Base-by-base conservation (phyloP, 257 asterid genomes). In the Thymus quinquecostatus region DNA sequence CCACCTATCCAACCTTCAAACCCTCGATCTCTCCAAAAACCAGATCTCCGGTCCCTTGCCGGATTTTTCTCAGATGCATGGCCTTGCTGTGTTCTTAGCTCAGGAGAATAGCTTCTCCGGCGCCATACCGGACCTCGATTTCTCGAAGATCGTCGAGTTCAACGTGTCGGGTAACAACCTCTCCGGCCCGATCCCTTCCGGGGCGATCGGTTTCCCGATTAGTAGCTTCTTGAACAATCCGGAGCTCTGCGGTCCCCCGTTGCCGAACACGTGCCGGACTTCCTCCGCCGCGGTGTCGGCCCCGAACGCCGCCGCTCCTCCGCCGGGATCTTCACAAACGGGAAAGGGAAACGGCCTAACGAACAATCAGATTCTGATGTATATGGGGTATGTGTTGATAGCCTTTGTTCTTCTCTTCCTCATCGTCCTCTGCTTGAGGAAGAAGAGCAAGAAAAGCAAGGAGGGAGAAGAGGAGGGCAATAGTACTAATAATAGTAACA, bases 281-380 rank as follows among this genome's bases (percentile, higher is more conserved):
- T 5, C 3, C 1, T 10, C 49, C 1, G 69, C 41, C 0, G 69
- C 8, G 1, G 69, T 27, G 28, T 44, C 81, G 0, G 32, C 62
- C 4, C 65, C 85, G 8, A 7, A 3, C 40, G 40, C 40, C 36
- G 51, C 27, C 9, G 3, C 38, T 8, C 53, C 68, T 4, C 45
- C 45, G 13, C 45, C 30, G 10, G 10, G 0, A 1, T 21, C 47
- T 7, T 60, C 32, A n/a, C 58, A 77, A 1, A 40, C 45, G 10
- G 61, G 0, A 0, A 27, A 27, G 34, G 70, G 68, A 4, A 53
- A 29, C 0, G 74, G 82, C 43, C 2, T 58, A 21, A 79, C 84
- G 10, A 76, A 67, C 2, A 60, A 89, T 68, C 88, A 86, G 73
- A 77, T 91, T 55, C 85, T 92, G 47, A 86, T 86, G 89, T 87